Base-by-base conservation (phyloP, 371 early-diverging fungal species). In the Rhizomucor miehei region DNA sequence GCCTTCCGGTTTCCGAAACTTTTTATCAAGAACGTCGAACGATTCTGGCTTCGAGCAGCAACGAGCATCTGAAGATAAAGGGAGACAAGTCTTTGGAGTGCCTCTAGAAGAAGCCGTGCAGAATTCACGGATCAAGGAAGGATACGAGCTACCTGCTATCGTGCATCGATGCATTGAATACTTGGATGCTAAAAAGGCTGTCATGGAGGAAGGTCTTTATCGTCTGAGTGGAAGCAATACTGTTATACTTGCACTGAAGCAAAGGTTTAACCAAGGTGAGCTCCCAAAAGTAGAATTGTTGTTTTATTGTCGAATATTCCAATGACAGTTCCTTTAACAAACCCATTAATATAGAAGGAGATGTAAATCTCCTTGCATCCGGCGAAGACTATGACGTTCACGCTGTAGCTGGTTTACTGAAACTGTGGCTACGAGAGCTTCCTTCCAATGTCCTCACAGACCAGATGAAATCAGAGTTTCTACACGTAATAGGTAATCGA, bases 101-200 rank as follows among this genome's bases (percentile, higher is more conserved):
- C 67, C 87, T 1, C 66, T 92, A 44, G 86, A 89, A 60, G 72
- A 73, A 16, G 89, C 87, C 0, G 81, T 88, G 13, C 69, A 72
- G 17, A 62, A 79, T 17, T 80, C 88, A 1, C 72, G 75, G 34
- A 68, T 89, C n/a, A 80, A 81, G 29, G 92, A 90, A 24, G 80
- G 81, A n/a, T 87, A 89, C 55, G 85, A 88, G 29, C 68, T 97
- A 11, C 98, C 98, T 4, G 87, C 95, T 0, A 89, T 97, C 24
- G 89, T 95, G 4, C 93, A 89, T 67, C 85, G 98, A 4, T 94
- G 96, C 56, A 93, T 98, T 51, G 97, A 98, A 70, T 98, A 89
- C 56, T 68, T 98, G 44, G 97, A 98, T 54, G 81, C 84, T 1
- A 90, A 87, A 60, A 77, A 86, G 48, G 87, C 89, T 14, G 71